phyloP scores from a whole-genome alignment of 2,329 filamentous ascomycete species.

The Fusarium papillatum region DNA sequence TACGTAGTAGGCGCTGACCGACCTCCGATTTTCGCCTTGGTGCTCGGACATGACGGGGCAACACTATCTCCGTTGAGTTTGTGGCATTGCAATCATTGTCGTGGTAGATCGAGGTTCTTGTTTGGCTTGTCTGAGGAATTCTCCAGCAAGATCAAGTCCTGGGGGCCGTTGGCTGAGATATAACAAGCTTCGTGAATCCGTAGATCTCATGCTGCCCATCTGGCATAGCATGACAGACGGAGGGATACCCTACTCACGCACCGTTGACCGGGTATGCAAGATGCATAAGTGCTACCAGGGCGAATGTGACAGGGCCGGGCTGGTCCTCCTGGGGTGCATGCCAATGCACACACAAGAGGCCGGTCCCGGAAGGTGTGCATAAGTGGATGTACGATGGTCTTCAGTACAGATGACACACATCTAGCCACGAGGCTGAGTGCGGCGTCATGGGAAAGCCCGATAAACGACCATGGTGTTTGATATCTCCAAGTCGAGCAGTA shows the following conservation, averaged over 20 bases:
- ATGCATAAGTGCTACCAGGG: constrained; percentile 42
- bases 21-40: constrained; percentile 18
- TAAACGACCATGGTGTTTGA: neutral
- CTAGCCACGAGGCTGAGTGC: constrained; percentile 31
- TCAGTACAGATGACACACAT: constrained; percentile 36
- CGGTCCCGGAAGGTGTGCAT: constrained; percentile 35
- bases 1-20: constrained; percentile 4
- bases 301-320: constrained; percentile 39
- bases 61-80: constrained; percentile 15
- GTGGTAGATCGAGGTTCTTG: neutral
- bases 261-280: constrained; percentile 45
- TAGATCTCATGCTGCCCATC: constrained; percentile 44
- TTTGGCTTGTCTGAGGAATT: neutral
- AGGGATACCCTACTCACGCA: constrained; percentile 38
- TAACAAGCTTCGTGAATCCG: constrained; percentile 34
- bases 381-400: constrained; percentile 36
- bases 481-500: neutral
- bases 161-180: neutral
- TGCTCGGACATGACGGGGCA: constrained; percentile 14
- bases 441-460: neutral
- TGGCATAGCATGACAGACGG: constrained; percentile 36
- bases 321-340: constrained; percentile 38
- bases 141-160: neutral
- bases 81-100: neutral
- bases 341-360: constrained; percentile 34